phyloP scores from a whole-genome alignment of 2,329 filamentous ascomycete genomes.

The Chrysosporium queenslandicum region DNA sequence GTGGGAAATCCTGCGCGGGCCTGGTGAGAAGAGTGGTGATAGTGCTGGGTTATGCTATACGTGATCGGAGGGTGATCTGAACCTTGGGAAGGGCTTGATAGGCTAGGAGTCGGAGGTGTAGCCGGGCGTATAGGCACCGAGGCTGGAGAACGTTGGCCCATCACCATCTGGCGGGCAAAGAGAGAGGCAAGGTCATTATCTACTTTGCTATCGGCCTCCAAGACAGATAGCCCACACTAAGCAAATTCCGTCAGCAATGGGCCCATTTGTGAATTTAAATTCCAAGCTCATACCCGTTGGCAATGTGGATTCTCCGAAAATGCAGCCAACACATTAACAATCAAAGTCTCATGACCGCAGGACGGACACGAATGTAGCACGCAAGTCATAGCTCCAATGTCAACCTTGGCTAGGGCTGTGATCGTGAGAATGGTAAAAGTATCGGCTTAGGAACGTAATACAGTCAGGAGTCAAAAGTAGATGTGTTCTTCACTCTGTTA shows the following conservation, averaged over 20 bases:
- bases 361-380: constrained; percentile 14
- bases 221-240: constrained; percentile 36
- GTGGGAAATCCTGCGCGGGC: constrained; percentile 34
- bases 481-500: neutral
- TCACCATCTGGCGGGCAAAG: constrained; percentile 64
- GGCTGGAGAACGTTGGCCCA: constrained; percentile 35
- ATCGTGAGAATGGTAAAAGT: neutral
- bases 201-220: constrained; percentile 48
- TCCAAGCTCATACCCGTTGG: constrained; percentile 9
- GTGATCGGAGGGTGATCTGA: constrained; percentile 43
- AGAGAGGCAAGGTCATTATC: constrained; percentile 75
- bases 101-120: constrained; percentile 26
- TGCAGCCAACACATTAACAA: constrained; percentile 9
- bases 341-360: constrained; percentile 14
- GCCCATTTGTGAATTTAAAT: too few relatives aligned
- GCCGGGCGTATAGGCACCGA: constrained; percentile 27
- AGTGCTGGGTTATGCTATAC: constrained; percentile 72
- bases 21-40: constrained; percentile 67
- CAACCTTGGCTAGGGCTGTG: too few relatives aligned
- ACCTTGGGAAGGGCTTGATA: constrained; percentile 13
- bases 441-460: neutral
- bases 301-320: constrained; percentile 15
- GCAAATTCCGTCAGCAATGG: neutral
- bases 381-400: constrained; percentile 8
- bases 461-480: neutral